Base-by-base conservation (phyloP, 371 early-diverging fungal genomes). In the Rhizopus arrhizus region DNA sequence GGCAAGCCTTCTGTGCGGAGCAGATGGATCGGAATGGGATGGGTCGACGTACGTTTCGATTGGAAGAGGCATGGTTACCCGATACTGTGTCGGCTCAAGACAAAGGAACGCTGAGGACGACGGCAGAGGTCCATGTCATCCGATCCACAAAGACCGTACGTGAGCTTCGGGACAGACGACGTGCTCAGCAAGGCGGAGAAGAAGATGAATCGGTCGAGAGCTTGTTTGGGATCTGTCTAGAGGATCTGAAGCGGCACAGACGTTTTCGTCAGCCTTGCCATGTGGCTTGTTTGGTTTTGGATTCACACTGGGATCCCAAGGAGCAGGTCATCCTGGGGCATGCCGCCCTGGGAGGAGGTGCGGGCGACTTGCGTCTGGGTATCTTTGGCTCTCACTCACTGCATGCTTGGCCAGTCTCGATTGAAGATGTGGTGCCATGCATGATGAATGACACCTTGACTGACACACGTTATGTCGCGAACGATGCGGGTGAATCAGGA, bases 1-100 rank as follows among this genome's bases (percentile, higher is more conserved):
- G 90, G 90, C 89, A 89, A 66, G 89, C 88, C 0, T 89, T 86
- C 61, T 81, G 80, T 46, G 80, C 87, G 8, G 90, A 90, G 59
- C 88, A 89, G 69, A 77, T 90, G 81, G 59, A 81, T 59, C 80
- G 87, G 4, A 69, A 81, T 38, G 90, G 70, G 0, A 60, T 69
- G 59, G 71, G 83, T 0, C 74, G 85, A 47, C 79, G 89, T n/a
- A 84, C 88, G 5, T 85, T 90, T 64, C 72, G 86, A n/a, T 58
- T 89, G 2, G 84, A 87, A 7, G 90, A 90, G 58, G 60, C 62
- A 11, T 82, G 70, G 61, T 53, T 74, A 36, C 74, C 74, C 0
- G 88, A 85, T 62, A 83, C 83, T 0, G 66, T 83, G 41, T 69
- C 79, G 10, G 33, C 36, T 10, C 70, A 72, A 62, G 84, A 81